These are phyloP conservation scores for Fennellomyces sp. DNA, from an alignment of 371 early-diverging fungal species.

Conservation along the genomic window DNA sequence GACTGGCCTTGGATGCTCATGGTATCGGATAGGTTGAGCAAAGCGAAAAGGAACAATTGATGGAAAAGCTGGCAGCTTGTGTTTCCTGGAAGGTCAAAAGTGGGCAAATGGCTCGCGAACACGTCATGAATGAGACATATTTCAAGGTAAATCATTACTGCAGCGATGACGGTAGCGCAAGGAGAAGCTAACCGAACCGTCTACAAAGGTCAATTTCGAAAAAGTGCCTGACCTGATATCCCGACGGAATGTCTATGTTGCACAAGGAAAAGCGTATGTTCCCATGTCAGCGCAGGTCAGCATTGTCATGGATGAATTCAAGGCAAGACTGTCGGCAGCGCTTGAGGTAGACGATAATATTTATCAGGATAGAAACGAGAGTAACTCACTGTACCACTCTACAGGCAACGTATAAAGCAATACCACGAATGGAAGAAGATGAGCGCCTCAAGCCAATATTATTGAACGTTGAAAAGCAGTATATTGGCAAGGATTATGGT, in stretches of 20 bases:
- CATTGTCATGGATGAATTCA: slow-evolving; percentile 83
- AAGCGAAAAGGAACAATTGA: slow-evolving; percentile 25
- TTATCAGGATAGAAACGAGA: neutral
- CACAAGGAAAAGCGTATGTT: slow-evolving; percentile 84
- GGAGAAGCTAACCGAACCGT: too few relatives aligned
- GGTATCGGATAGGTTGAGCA: slow-evolving; percentile 11
- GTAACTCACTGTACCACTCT: neutral
- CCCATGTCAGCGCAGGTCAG: slow-evolving; percentile 74
- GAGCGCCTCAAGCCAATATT: slow-evolving; percentile 90
- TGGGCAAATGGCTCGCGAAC: slow-evolving; percentile 13
- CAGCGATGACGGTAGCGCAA: too few relatives aligned
- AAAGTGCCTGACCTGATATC: slow-evolving; percentile 79
- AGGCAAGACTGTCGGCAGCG: slow-evolving; percentile 52
- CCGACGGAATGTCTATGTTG: slow-evolving; percentile 72
- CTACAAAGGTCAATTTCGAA: slow-evolving; percentile 89
- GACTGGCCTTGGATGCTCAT: neutral
- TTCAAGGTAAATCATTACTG: slow-evolving; percentile 58
- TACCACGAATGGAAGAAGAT: slow-evolving; percentile 94
- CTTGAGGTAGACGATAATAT: slow-evolving; percentile 59
- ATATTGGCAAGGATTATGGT: slow-evolving; percentile 69
- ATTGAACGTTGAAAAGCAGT: slow-evolving; percentile 83
- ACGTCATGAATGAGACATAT: slow-evolving; percentile 44
- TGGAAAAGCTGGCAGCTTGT: slow-evolving; percentile 31
- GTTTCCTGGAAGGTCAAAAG: slow-evolving; percentile 9
- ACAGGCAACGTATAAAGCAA: slow-evolving; percentile 67